Conservation (phyloP, 139 green algal species). For the Chlorella sp. region DNA sequence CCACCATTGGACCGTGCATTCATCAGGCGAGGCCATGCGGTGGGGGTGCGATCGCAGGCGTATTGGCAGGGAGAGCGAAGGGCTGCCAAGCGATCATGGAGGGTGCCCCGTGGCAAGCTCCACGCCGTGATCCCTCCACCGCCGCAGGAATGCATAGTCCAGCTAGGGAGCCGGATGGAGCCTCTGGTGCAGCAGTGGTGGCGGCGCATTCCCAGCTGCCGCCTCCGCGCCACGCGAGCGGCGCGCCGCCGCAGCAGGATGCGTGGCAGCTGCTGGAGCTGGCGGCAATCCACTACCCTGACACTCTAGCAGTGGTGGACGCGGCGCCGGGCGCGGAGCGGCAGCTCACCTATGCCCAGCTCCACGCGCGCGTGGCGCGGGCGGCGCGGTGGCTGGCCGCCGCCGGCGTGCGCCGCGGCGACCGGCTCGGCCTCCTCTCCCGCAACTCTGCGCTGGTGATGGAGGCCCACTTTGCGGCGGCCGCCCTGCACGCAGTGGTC, state of each 20-base stretch:
- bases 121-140: too few relatives aligned
- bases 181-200: too few relatives aligned
- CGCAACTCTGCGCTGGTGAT: slow-evolving; percentile 67
- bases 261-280: slow-evolving; percentile 43
- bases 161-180: too few relatives aligned
- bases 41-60: too few relatives aligned
- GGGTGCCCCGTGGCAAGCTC: too few relatives aligned
- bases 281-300: slow-evolving; percentile 33
- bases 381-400: slow-evolving; percentile 38
- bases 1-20: too few relatives aligned
- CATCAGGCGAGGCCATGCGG: too few relatives aligned
- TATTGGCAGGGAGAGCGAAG: too few relatives aligned
- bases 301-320: slow-evolving; percentile 57
- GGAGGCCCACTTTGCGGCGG: slow-evolving; percentile 76
- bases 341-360: slow-evolving; percentile 40
- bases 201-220: too few relatives aligned
- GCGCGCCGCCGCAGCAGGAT: slow-evolving; percentile 19
- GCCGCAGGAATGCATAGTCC: too few relatives aligned
- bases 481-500: slow-evolving; percentile 65
- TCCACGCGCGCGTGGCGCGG: slow-evolving; percentile 28
- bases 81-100: too few relatives aligned
- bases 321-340: slow-evolving; percentile 28
- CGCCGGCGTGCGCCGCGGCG: slow-evolving; percentile 44
- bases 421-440: slow-evolving; percentile 68
- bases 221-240: too few relatives aligned